These are phyloP conservation scores for Botrytis squamosa DNA, from an alignment of 2,329 filamentous ascomycete species.

Conservation along the genomic window DNA sequence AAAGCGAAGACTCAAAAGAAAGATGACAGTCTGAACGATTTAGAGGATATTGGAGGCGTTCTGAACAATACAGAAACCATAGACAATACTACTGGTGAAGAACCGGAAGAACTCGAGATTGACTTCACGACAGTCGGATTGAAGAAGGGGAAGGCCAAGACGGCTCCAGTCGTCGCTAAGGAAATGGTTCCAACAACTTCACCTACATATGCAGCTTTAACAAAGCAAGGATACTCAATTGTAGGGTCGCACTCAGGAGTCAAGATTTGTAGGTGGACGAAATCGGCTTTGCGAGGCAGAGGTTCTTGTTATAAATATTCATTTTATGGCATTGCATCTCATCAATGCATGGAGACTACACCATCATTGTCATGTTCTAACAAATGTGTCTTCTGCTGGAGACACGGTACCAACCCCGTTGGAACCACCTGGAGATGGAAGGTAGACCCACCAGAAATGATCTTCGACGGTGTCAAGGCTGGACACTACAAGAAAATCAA, in stretches of 20 bases:
- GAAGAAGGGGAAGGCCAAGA: slow-evolving; percentile 47
- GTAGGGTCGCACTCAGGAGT: slow-evolving; percentile 94
- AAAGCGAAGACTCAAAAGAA: slow-evolving; percentile 46
- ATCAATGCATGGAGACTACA: slow-evolving; percentile 98
- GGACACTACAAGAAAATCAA: slow-evolving; percentile 98
- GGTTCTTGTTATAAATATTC: slow-evolving; percentile 98
- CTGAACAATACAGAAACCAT: slow-evolving; percentile 48
- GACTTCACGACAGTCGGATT: slow-evolving; percentile 77
- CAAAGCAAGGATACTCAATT: slow-evolving; percentile 95
- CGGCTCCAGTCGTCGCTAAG: slow-evolving; percentile 55
- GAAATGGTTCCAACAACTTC: slow-evolving; percentile 94
- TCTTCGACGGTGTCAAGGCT: slow-evolving; percentile 86
- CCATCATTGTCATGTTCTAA: slow-evolving; percentile 94
- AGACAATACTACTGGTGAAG: slow-evolving; percentile 28
- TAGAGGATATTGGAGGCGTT: slow-evolving; percentile 78
- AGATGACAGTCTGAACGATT: slow-evolving; percentile 62
- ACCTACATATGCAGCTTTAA: slow-evolving; percentile 83
- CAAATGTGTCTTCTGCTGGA: slow-evolving; percentile 99
- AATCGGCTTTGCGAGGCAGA: slow-evolving; percentile 87
- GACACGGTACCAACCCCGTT: slow-evolving; percentile 94
- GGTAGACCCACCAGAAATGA: slow-evolving; percentile 84
- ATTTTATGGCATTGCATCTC: slow-evolving; percentile 94
- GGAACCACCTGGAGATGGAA: slow-evolving; percentile 97
- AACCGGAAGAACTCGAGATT: slow-evolving; percentile 61
- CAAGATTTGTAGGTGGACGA: slow-evolving; percentile 98